These are phyloP conservation scores for Vitis hybrid DNA, from an alignment of 177 flowering plant species.

Conservation along the genomic window DNA sequence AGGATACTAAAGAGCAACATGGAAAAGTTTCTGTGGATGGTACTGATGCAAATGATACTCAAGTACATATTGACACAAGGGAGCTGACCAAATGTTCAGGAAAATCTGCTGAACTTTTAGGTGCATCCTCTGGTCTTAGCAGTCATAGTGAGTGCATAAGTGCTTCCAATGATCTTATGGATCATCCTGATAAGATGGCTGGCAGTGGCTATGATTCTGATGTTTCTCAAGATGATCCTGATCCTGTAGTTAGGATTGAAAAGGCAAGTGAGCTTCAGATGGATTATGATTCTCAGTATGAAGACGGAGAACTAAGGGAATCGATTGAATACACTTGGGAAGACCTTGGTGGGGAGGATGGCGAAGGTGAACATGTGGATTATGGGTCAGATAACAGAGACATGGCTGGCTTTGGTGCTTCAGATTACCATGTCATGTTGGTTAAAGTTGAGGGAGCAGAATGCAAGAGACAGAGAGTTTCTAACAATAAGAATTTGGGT, in stretches of 20 bases:
- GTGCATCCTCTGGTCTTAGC: too few relatives aligned
- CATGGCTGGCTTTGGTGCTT: conserved; percentile 24
- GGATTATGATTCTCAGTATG: conserved; percentile 62
- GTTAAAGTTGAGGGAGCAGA: conserved; percentile 17
- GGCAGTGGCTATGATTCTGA: conserved; percentile 24
- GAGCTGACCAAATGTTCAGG: too few relatives aligned
- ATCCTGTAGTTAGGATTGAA: conserved; percentile 10
- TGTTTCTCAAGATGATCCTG: conserved; percentile 30
- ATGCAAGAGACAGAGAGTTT: conserved; percentile 7
- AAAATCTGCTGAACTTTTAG: too few relatives aligned
- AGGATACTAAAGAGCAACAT: too few relatives aligned
- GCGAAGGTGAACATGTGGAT: conserved; percentile 54
- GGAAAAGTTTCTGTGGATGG: too few relatives aligned
- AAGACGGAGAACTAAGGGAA: conserved; percentile 67
- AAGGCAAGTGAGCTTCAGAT: conserved; percentile 20
- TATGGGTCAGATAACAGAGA: conserved; percentile 57
- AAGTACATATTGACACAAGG: too few relatives aligned
- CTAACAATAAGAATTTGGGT: conserved; percentile 11
- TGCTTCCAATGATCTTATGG: conserved; percentile 16
- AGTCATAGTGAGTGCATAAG: too few relatives aligned
- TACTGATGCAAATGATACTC: too few relatives aligned
- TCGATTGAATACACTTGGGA: conserved; percentile 34
- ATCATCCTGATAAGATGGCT: conserved; percentile 16
- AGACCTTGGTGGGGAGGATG: conserved; percentile 40
- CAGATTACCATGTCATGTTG: conserved; percentile 17